Evolutionary conservation across 371 early-diverging fungal species (phyloP).

Genomic region (Rhizopus stolonifer): DNA sequence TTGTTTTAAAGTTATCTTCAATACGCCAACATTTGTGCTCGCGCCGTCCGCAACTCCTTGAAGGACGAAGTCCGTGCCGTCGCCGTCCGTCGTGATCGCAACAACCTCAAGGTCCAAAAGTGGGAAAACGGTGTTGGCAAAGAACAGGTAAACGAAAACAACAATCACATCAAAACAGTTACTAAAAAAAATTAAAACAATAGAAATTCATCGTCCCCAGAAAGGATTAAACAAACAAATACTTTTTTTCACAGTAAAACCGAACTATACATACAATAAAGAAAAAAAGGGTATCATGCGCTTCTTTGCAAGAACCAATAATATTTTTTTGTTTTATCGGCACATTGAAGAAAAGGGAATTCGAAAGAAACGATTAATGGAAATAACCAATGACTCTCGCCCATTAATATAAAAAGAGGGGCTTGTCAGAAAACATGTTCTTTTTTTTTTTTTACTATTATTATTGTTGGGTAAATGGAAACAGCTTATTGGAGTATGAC

Average conservation of each 20-base stretch:
- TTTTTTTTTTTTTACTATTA: too few relatives aligned
- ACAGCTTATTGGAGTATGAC: too few relatives aligned
- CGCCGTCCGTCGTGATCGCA: constrained; percentile 76
- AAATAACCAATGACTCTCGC: too few relatives aligned
- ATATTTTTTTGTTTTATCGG: background rate
- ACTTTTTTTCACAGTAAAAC: constrained; percentile 22
- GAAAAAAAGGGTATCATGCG: background rate
- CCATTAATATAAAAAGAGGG: too few relatives aligned
- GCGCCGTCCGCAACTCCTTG: constrained; percentile 81
- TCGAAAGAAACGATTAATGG: too few relatives aligned
- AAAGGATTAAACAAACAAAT: constrained; percentile 11
- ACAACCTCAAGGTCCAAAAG: constrained; percentile 73
- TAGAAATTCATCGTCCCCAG: background rate
- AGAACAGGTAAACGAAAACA: constrained; percentile 50
- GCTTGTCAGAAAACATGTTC: too few relatives aligned
- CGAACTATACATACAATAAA: background rate
- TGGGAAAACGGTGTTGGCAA: constrained; percentile 82
- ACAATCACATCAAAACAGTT: background rate
- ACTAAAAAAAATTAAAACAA: background rate
- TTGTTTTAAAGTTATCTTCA: constrained; percentile 74
- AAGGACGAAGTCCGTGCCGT: constrained; percentile 72
- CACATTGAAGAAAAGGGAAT: too few relatives aligned
- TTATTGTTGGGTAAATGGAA: too few relatives aligned
- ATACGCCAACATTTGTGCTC: constrained; percentile 84
- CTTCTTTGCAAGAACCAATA: background rate